Conservation (phyloP, 768 basidiomycete species). For the Leucosporidium yakuticum region DNA sequence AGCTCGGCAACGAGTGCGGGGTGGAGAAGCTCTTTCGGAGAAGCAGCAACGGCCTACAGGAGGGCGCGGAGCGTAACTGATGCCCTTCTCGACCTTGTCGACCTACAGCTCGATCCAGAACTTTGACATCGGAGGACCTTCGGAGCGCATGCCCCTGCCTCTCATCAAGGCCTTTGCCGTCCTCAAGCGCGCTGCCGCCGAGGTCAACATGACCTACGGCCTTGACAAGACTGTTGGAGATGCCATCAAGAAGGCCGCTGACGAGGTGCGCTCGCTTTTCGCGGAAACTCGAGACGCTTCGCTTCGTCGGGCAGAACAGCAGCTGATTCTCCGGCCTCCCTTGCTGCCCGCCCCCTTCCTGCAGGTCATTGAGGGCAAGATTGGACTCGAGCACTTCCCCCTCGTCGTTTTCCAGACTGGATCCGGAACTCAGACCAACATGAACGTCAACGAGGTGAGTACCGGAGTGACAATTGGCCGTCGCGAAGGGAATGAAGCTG, state of each 20-base stretch:
- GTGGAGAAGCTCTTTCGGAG: background rate
- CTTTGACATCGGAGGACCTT: constrained; percentile 93
- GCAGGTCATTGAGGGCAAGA: constrained; percentile 90
- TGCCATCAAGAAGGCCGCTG: constrained; percentile 86
- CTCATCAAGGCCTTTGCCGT: constrained; percentile 96
- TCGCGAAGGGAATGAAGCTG: background rate
- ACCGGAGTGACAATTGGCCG: background rate
- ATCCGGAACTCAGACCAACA: constrained; percentile 97
- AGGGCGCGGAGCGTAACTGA: background rate
- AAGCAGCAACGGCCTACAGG: background rate
- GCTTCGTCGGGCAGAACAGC: too few relatives aligned
- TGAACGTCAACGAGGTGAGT: constrained; percentile 92
- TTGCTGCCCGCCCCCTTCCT: constrained; percentile 4
- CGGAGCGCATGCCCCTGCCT: constrained; percentile 89
- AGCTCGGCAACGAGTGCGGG: background rate
- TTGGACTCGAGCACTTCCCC: constrained; percentile 87
- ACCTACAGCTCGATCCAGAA: constrained; percentile 75
- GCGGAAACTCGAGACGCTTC: background rate
- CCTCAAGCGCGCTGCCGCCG: constrained; percentile 90
- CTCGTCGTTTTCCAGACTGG: constrained; percentile 99
- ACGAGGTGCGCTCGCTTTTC: constrained; percentile 61
- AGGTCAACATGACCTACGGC: constrained; percentile 84
- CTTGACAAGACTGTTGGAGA: constrained; percentile 78
- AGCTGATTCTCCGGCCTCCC: too few relatives aligned
- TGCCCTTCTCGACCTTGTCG: background rate